Base-by-base conservation (phyloP, 129 eudicot species). In the Chrysanthemum seticuspe region DNA sequence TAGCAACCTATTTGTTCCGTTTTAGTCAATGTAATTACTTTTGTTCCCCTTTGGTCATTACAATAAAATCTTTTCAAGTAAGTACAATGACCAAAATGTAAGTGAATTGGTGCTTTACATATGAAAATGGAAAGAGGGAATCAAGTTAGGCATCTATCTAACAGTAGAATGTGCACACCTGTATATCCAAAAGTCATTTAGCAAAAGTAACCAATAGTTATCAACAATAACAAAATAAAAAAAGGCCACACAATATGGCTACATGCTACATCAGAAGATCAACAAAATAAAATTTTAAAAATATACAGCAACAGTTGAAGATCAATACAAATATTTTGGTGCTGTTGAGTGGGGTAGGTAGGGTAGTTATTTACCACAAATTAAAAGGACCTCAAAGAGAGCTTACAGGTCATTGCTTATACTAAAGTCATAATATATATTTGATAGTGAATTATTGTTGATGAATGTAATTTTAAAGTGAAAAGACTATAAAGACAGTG, bases 401-500 rank as follows among this genome's bases (percentile, higher is more conserved):
- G 23, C 49, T 15, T 25, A 6, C 3, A 61, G 19, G 74, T 13
- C 47, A 11, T 13, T 53, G 58, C 49, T 59, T 40, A 40, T 7
- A 5, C 2, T 61, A 47, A 56, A 67, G 36, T 56, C 51, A 48
- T 52, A 27, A 19, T 54, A 72, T 21, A 44, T 31, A 15, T 55
- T 70, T 29, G 16, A 76, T 70, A 59, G 77, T 55, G 58, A 68
- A 74, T 68, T 61, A 74, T 80, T 62, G 67, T 52, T 50, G 65
- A 68, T 58, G n/a, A 18, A 15, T 23, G 23, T 62, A 31, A 47
- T 62, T 29, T 59, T 63, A 25, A 70, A 78, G 90, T 80, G 90
- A 77, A 70, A 79, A 70, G 68, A 77, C 84, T 80, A 67, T 16
- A 58, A 68, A 78, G 86, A 88, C 78, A 72, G 61, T 51, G 83